Base-by-base conservation (phyloP, 768 basidiomycete species). In the Mycena belliarum region DNA sequence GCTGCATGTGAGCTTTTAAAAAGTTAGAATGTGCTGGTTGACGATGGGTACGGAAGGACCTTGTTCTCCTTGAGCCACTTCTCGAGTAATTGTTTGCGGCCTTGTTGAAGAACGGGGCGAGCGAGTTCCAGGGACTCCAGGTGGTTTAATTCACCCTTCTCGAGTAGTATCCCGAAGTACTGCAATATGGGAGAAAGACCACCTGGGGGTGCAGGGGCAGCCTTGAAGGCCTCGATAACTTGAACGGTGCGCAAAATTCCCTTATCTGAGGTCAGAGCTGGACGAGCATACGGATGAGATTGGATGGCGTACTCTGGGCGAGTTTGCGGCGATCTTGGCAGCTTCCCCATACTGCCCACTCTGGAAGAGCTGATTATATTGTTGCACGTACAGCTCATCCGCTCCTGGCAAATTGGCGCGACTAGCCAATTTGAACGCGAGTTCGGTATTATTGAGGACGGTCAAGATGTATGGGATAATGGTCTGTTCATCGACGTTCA, bases 31-130 rank as follows among this genome's bases (percentile, higher is more conserved):
- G 48, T 20, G 64, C 47, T 40, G 37, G 38, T 29, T 26, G 18
- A 41, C 6, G 28, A 24, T 26, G 45, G n/a, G 28, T 18, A 29
- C 14, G 24, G 42, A 24, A 15, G 63, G 44, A 88, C 95, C 86
- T 98, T 99, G 78, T 97, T 98, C 81, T 99, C 97, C 75, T 99
- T 99, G 60, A 99, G 76, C 97, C 97, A 99, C 68, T 98, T 98
- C 79, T 99, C 97, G 16, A 99, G 79, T 43, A 98, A 78, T 68
- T 98, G 93, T 75, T 99, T 98, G 72, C 94, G 86, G 33, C 94
- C 94, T 75, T 99, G 97, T 64, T 92, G 89, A 43, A 99, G 77
- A 9, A 99, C 97, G 18, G 97, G 97, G 45, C 95, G 86, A 1
- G 97, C 97, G 44, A 99, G 84, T 72, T 99, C 97, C 29, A 99